Percentiles rank a stretch among this genome's conserved stretches.
Conservation (phyloP, 2,329 filamentous ascomycete genomes). For the Aspergillus sp. region DNA sequence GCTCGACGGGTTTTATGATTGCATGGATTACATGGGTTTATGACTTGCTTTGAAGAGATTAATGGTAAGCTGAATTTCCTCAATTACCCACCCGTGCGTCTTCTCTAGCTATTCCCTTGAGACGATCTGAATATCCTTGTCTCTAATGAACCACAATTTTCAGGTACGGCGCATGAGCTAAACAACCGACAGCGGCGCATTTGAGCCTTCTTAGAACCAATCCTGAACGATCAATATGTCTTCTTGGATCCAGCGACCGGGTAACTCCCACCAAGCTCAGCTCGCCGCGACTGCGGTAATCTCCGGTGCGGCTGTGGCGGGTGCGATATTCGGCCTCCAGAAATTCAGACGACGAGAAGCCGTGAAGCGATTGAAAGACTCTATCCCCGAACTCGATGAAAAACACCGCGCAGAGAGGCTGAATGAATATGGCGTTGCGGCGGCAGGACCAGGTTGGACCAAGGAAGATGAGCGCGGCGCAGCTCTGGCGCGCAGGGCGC, state of each 20-base stretch:
- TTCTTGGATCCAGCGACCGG: conserved; percentile 50
- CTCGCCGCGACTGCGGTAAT: conserved; percentile 49
- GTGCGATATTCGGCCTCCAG: conserved; percentile 62
- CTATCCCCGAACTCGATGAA: conserved; percentile 61
- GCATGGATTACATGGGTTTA: conserved; percentile 1
- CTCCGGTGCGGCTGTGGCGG: conserved; percentile 50
- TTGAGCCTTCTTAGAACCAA: not conserved
- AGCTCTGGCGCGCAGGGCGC: conserved; percentile 62
- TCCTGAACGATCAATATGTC: conserved; percentile 37
- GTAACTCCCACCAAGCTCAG: conserved; percentile 47
- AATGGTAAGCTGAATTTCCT: conserved; percentile 7
- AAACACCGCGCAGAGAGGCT: conserved; percentile 57
- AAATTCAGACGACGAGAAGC: conserved; percentile 59
- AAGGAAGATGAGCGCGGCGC: conserved; percentile 63
- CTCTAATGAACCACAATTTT: not conserved
- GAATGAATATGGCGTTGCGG: conserved; percentile 54
- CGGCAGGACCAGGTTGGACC: conserved; percentile 35
- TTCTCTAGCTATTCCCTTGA: too few relatives aligned
- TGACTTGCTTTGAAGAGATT: conserved; percentile 3
- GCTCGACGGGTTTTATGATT: not conserved
- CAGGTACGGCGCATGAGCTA: conserved; percentile 4
- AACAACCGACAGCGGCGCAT: not conserved
- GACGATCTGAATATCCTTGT: not conserved
- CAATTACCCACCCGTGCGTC: not conserved
- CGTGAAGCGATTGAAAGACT: conserved; percentile 63